Percentiles rank a stretch among this genome's conserved stretches.
These are phyloP conservation scores for Heliamphora pulchella DNA, from an alignment of 179 eudicot genomes.

Conservation along the genomic window DNA sequence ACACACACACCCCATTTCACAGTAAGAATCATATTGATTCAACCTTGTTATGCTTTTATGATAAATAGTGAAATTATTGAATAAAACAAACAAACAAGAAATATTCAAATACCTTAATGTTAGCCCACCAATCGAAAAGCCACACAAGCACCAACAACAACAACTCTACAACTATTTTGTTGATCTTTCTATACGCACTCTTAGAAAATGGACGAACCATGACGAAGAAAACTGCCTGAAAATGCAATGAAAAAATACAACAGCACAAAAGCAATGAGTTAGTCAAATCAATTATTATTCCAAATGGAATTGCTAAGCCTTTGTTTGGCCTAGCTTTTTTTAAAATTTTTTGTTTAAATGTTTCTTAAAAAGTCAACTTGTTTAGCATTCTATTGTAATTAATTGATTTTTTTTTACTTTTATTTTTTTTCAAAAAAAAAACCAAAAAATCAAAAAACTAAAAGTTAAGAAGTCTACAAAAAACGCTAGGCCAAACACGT, in stretches of 20 bases:
- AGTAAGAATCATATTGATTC: neutral
- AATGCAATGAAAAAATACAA: neutral
- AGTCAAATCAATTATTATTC: neutral
- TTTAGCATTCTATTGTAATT: too few relatives aligned
- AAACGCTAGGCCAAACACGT: too few relatives aligned
- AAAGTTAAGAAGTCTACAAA: too few relatives aligned
- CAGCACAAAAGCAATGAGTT: neutral
- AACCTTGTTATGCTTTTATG: neutral
- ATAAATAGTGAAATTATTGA: neutral
- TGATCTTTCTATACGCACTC: slow-evolving; percentile 43
- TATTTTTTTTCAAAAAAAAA: too few relatives aligned
- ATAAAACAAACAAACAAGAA: neutral
- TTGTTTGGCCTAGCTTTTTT: too few relatives aligned
- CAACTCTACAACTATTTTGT: slow-evolving; percentile 43
- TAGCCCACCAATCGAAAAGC: slow-evolving; percentile 85
- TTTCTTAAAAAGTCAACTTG: too few relatives aligned
- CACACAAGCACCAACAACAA: slow-evolving; percentile 57
- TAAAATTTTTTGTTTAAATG: too few relatives aligned
- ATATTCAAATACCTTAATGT: slow-evolving; percentile 42
- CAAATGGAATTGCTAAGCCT: neutral
- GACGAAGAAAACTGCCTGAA: slow-evolving; percentile 50
- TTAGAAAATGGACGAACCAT: slow-evolving; percentile 51
- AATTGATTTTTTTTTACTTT: too few relatives aligned
- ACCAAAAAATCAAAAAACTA: too few relatives aligned
- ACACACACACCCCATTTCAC: neutral